Evolutionary conservation across 202 grass and related monocot genomes (phyloP), one percentile per base, ranked within the genome.

Genomic region (Schoenoplectus tabernaemontani): DNA sequence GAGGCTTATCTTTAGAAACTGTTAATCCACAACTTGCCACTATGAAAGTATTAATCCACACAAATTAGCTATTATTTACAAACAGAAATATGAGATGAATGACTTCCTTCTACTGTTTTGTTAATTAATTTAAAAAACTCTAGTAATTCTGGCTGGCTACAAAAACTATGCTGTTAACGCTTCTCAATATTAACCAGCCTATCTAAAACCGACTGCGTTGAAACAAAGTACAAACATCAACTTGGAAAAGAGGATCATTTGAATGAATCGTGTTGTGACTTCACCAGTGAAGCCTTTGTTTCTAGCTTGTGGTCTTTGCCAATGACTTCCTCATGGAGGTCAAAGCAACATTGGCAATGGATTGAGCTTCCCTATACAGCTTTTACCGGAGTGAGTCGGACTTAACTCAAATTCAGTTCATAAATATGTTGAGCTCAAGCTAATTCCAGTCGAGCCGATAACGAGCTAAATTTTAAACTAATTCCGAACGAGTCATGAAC

Each of bases 331-430:
- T 90, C 85, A 80, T 26, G 3, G 62, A 86, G 78, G 53, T 10
- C 17, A 47, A 28, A 16, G 60, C 67, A 84, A 92, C 89, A 39
- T 19, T 43, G 28, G 38, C 78, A 13, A 90, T 64, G 34, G 87
- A 84, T 37, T 84, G 10, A 94, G 86, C 26, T 53, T 9, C 11
- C 62, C 92, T 86, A 89, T 13, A 89, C 83, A 6, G 87, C 85
- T 9, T 81, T 85, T 2, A 42, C 82, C 77, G 91, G 84, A 1
- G 75, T 38, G 5, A 87, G 92, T 36, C 92, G 72, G 48, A 89
- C 46, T 10, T 48, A 73, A 32, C 87, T n/a, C n/a, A 87, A 77
- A 13, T 57, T 13, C 81, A 68, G 59, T 7, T 89, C 68, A 64
- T 91, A n/a, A n/a, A n/a, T n/a, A n/a, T n/a, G n/a, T n/a, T n/a